Conservation (phyloP, 1,139 yeast species). For the Pneumocystis canis region DNA sequence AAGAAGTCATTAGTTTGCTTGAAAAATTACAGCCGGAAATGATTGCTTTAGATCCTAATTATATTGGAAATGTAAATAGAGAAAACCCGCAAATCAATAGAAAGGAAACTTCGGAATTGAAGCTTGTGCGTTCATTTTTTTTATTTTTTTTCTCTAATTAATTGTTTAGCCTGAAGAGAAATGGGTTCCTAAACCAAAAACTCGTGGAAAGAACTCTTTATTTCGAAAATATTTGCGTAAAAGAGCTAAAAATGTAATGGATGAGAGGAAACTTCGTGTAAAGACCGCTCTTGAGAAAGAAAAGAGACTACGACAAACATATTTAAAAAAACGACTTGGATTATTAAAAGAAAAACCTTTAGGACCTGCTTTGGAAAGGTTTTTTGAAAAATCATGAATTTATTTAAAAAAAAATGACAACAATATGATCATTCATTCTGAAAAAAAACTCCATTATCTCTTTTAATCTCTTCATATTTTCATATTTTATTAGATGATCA, state of each 20-base stretch:
- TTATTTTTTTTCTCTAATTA: conserved; percentile 14
- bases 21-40: conserved; percentile 88
- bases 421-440: background rate
- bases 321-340: conserved; percentile 36
- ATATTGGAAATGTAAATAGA: conserved; percentile 71
- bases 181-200: conserved; percentile 28
- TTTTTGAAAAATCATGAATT: conserved; percentile 10
- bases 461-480: background rate
- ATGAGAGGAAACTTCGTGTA: conserved; percentile 71
- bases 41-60: conserved; percentile 77
- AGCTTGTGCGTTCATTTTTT: conserved; percentile 23
- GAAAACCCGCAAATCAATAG: conserved; percentile 33
- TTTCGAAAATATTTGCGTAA: conserved; percentile 69
- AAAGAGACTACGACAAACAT: conserved; percentile 53
- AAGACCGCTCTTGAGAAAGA: conserved; percentile 64
- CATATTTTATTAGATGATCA: background rate
- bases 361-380: conserved; percentile 24
- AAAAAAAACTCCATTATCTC: background rate
- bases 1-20: conserved; percentile 71
- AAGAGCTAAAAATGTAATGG: conserved; percentile 73
- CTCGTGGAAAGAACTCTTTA: conserved; percentile 69
- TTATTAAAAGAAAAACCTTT: conserved; percentile 16
- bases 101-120: conserved; percentile 29
- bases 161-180: conserved; percentile 23
- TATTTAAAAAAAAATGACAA: background rate